Base-by-base conservation (phyloP, 441 rosid genomes). In the Caryocar brasiliense region DNA sequence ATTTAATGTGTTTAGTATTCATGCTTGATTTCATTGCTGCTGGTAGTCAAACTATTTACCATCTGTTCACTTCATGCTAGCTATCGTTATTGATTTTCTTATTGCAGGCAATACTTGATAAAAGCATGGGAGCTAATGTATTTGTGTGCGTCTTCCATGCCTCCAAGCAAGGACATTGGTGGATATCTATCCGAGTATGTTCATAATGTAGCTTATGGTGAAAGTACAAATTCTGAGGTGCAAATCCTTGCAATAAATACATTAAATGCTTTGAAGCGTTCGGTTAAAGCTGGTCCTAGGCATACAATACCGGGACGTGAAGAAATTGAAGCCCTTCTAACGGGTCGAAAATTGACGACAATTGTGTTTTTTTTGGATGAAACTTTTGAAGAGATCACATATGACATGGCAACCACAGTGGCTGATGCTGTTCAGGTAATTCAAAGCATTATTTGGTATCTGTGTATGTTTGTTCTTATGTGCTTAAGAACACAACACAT, bases 121-220 rank as follows among this genome's bases (percentile, higher is more conserved):
- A 83, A 74, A 69, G 89, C 99, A 44, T 92, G 99, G 99, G 99
- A 88, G 70, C 72, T 92, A 36, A 81, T 92, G 90, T 83, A 85
- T 68, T 67, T 88, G 56, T 85, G 97, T 67, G 96, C 95, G 27
- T 92, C 99, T 24, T 79, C 97, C 26, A 88, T 88, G 97, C 95
- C 99, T 61, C 97, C 99, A 34, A 83, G 95, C 83, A 92, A 88
- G 79, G 99, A 92, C 55, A 83, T 92, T 58, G 84, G 88, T 59
- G 97, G 84, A 35, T 92, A 78, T 73, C 68, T 92, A 25, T 83
- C 92, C 1, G 97, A 87, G 75, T 92, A 92, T 65, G 71, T 85
- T 50, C 97, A 88, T 52, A 78, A 73, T 60, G 85, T 82, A 27
- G 87, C 97, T 14, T 77, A 92, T 41, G 85, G 80, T 62, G 67